phyloP scores from a whole-genome alignment of 2,329 filamentous ascomycete species.

The Harringtonia aguacate region DNA sequence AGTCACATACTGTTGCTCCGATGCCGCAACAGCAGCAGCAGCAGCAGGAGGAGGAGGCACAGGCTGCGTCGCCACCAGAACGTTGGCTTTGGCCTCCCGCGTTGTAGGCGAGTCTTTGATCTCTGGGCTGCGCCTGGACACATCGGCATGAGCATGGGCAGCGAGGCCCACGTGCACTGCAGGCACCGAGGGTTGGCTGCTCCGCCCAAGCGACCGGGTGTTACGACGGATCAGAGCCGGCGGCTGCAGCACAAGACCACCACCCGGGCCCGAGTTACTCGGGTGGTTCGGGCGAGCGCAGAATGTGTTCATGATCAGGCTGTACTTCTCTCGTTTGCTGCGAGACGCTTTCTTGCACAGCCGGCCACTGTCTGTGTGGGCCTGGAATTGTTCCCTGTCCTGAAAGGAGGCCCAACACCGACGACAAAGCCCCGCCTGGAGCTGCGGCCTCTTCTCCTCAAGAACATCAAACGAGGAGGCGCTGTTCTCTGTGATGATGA shows the following conservation, averaged over 20 bases:
- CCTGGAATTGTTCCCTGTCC: conserved; percentile 14
- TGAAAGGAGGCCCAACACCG: conserved; percentile 20
- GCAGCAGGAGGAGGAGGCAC: too few species aligned
- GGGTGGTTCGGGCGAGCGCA: conserved; percentile 1
- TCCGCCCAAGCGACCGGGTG: not conserved
- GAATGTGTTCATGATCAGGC: conserved; percentile 15
- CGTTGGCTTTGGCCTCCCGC: not conserved
- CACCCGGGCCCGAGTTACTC: too few species aligned
- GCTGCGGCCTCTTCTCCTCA: conserved; percentile 14
- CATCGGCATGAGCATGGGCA: not conserved
- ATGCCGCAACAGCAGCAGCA: not conserved
- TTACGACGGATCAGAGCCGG: not conserved
- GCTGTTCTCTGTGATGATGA: conserved; percentile 14
- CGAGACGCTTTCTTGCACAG: conserved; percentile 17
- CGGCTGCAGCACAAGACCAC: not conserved
- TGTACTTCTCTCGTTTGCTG: conserved; percentile 20
- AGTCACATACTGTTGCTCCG: not conserved
- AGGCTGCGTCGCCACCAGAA: not conserved
- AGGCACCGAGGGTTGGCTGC: not conserved
- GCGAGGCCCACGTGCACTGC: not conserved
- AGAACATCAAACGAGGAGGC: conserved; percentile 20
- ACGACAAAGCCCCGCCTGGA: conserved; percentile 19
- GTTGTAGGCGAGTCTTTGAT: conserved; percentile 3
- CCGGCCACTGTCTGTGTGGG: conserved; percentile 11
- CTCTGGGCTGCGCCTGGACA: not conserved